Base-by-base conservation (phyloP, 2,329 filamentous ascomycete species). In the Endothia cerciana region DNA sequence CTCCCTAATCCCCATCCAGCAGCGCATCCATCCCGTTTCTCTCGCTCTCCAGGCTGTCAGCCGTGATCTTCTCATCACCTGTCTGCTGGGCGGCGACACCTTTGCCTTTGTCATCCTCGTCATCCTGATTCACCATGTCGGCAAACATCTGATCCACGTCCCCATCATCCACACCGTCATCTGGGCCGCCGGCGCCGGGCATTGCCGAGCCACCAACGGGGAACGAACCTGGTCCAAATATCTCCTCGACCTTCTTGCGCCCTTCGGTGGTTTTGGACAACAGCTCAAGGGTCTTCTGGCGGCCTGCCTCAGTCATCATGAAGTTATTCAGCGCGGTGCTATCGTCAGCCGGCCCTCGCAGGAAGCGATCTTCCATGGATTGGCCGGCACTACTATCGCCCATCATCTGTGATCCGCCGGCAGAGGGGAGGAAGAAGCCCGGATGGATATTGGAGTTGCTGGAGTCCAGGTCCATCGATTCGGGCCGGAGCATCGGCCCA, bases 61-160 rank as follows among this genome's bases (percentile, higher is more conserved):
- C 76, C 41, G 79, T 81, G 59, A 81, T 66, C 28, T 57, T 65
- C 36, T 69, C 65, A 22, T 58, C 45, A 15, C n/a, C 30, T 7
- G 30, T 11, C 30, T n/a, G 51, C 60, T 67, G 55, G 40, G 36
- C 41, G 11, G 58, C 53, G n/a, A 38, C 28, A 10, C 49, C 61
- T 55, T 77, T 77, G 69, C 76, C 76, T 64, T 74, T 77, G 17
- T 82, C 80, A 4, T 84, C 83, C 30, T 80, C 78, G 15, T 85
- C 55, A 17, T 58, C 55, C 30, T 58, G 79, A 65, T 86, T 84
- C 3, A 83, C 85, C 69, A 87, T 79, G 53, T 86, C 84, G 55
- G 82, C 78, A 71, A 86, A 86, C 82, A 87, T 85, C 69, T 81
- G 82, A 64, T 85, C 82, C 4, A 84, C 82, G 33, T 81, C 83